Base-by-base conservation (phyloP, 257 asterid species). In the Salvia hispanica region DNA sequence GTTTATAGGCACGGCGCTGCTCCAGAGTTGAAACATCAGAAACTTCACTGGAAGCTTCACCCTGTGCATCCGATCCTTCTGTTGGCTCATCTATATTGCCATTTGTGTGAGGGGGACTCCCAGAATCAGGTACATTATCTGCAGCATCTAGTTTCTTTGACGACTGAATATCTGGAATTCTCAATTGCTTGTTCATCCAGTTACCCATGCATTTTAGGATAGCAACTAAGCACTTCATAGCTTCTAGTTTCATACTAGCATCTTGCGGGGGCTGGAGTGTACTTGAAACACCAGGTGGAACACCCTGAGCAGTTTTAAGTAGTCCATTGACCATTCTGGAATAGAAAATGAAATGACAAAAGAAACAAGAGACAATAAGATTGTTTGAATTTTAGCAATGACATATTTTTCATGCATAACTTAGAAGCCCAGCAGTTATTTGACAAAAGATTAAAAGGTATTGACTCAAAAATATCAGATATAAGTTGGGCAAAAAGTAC, bases 261-360 rank as follows among this genome's bases (percentile, higher is more conserved):
- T 92, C 98, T 79, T 92, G 95, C 64, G 94, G 95, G 75, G 95
- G 95, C 85, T 80, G 85, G 72, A 92, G 88, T 46, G 96, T 86
- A 67, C 82, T 88, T 42, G 92, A 55, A 71, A 71, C 80, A 64
- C 99, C 99, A 72, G 99, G 96, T 39, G 96, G 88, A 76, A 86
- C 89, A 72, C 99, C 99, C 78, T 91, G 99, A 74, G 98, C 98
- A 74, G 99, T 94, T 87, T 94, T 94, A 74, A 94, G 96, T 71
- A 94, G 95, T 69, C 99, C 99, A 66, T 91, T 91, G 77, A 94
- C 98, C 99, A 91, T 91, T 80, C 99, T 94, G 79, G 67, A 61
- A 63, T 31, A 58, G 46, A 76, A 12, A 76, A 62, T 44, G 21
- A 54, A 71, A 62, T 56, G 62, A 62, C 59, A 34, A 73, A 66